Conservation (phyloP, 2,329 filamentous ascomycete genomes). For the Xylariaceae sp. region DNA sequence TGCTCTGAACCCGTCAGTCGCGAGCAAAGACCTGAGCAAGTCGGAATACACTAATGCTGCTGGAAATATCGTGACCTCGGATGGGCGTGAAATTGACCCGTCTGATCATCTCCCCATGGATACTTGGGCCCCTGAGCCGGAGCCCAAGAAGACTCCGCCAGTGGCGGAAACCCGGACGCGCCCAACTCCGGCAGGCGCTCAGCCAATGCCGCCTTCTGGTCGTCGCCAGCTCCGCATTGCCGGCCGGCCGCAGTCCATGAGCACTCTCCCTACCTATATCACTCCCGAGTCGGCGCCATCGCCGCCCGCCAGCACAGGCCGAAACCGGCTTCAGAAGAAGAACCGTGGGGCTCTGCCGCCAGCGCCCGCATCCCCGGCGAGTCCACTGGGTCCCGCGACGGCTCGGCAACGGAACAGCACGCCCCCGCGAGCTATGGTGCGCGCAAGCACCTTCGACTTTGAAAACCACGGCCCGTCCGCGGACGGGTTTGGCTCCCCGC, state of each 20-base stretch:
- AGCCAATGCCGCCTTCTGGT: constrained; percentile 42
- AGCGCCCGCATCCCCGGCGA: constrained; percentile 31
- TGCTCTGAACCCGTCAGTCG: constrained; percentile 55
- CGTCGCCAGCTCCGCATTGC: constrained; percentile 45
- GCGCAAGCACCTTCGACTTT: constrained; percentile 46
- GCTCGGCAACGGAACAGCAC: constrained; percentile 44
- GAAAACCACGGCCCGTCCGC: constrained; percentile 43
- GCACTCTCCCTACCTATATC: constrained; percentile 22
- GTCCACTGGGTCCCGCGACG: constrained; percentile 46
- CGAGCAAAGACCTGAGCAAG: constrained; percentile 24
- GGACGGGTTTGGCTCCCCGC: constrained; percentile 20
- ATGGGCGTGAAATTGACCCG: constrained; percentile 70
- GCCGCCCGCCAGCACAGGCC: constrained; percentile 32
- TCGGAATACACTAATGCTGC: constrained; percentile 43
- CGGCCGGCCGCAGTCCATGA: constrained; percentile 42
- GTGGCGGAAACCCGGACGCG: constrained; percentile 28
- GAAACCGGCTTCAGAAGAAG: constrained; percentile 61
- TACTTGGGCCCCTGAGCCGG: constrained; percentile 70
- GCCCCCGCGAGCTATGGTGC: constrained; percentile 35
- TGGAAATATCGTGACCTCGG: constrained; percentile 67
- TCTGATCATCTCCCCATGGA: constrained; percentile 74
- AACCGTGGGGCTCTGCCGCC: constrained; percentile 35
- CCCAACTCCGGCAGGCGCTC: constrained; percentile 43
- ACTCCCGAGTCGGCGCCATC: constrained; percentile 24
- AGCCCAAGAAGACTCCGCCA: constrained; percentile 42